Conservation (phyloP, 2,329 filamentous ascomycete species). For the Calcarisporium arbuscula region DNA sequence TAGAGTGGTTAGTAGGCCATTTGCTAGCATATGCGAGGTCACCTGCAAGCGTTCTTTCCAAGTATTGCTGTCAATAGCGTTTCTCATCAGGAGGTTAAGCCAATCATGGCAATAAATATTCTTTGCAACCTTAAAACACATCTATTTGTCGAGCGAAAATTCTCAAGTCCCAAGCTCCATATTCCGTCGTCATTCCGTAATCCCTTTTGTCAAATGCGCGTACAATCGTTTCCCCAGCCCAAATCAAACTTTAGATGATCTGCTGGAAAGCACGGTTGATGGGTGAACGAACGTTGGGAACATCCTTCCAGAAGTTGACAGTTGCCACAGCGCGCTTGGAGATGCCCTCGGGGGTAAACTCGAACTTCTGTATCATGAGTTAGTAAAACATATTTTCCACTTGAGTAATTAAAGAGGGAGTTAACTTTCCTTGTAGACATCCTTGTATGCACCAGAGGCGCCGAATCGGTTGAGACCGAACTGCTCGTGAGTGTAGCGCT, state of each 20-base stretch:
- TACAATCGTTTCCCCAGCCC: conserved; percentile 1
- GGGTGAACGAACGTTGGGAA: conserved; percentile 83
- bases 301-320: conserved; percentile 95
- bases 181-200: conserved; percentile 19
- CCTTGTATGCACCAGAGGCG: conserved; percentile 94
- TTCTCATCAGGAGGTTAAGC: too few relatives aligned
- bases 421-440: conserved; percentile 78
- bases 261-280: conserved; percentile 98
- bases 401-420: background rate
- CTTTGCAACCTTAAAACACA: conserved; percentile 7
- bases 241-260: conserved; percentile 61
- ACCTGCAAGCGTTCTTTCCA: too few relatives aligned
- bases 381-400: conserved; percentile 19
- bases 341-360: conserved; percentile 96
- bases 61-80: too few relatives aligned
- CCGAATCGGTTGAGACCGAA: conserved; percentile 99
- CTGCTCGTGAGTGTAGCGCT: conserved; percentile 98
- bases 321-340: conserved; percentile 90
- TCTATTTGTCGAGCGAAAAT: conserved; percentile 17
- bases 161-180: conserved; percentile 17
- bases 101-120: too few relatives aligned
- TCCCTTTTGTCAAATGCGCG: conserved; percentile 10
- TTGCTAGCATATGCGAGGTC: too few relatives aligned
- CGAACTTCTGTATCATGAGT: conserved; percentile 72
- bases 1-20: too few relatives aligned